These are phyloP conservation scores for Sequoia sempervirens DNA, from an alignment of 75 land plant species.

Conservation along the genomic window DNA sequence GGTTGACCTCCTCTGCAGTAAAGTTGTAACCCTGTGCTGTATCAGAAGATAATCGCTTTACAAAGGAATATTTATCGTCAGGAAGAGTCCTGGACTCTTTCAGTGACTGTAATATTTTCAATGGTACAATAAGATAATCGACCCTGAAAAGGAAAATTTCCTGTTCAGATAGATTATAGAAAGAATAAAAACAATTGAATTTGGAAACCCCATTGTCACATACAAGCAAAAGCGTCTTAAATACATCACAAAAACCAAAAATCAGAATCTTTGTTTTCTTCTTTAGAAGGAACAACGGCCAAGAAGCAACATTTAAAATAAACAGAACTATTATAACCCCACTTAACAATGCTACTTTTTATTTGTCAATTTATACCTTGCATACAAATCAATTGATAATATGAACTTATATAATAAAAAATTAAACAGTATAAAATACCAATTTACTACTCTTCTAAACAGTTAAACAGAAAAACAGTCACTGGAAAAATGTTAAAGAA, in stretches of 20 bases:
- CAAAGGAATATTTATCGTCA: conserved; percentile 79
- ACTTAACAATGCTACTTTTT: neutral
- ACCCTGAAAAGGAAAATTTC: conserved; percentile 32
- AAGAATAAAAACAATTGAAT: neutral
- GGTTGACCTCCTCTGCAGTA: conserved; percentile 60
- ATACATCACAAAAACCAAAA: neutral
- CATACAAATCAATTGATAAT: neutral
- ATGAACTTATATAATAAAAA: neutral
- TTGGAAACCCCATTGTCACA: neutral
- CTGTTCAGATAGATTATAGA: neutral
- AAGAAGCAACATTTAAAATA: neutral
- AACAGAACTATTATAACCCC: neutral
- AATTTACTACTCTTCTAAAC: no score
- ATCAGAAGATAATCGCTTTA: conserved; percentile 53
- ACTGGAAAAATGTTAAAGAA: neutral
- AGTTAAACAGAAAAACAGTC: neutral
- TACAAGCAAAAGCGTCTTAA: neutral
- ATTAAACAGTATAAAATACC: neutral
- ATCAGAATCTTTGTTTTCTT: no score
- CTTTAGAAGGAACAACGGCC: neutral
- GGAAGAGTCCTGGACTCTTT: conserved; percentile 65
- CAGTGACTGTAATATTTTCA: conserved; percentile 83
- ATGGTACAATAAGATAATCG: conserved; percentile 81
- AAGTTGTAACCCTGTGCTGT: conserved; percentile 58
- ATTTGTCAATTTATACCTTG: neutral